Evolutionary conservation across 805 yeast genomes (phyloP).

Genomic region (Phaffomyces opuntiae): DNA sequence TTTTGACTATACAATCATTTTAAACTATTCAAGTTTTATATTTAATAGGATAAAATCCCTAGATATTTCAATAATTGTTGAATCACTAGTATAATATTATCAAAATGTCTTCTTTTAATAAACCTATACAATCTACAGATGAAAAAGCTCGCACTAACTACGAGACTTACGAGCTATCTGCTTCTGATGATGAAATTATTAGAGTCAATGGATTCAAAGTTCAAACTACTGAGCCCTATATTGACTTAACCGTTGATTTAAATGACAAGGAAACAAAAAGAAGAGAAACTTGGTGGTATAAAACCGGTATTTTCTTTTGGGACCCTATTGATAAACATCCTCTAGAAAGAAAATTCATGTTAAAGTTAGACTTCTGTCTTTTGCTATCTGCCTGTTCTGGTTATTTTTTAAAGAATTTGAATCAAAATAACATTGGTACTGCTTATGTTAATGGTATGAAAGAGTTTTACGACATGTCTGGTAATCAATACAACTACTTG

Average conservation of each 20-base stretch:
- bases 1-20: no score
- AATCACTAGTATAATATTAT: no score
- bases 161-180: not conserved
- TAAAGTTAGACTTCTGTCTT: conserved; percentile 31
- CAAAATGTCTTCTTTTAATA: no score
- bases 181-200: not conserved
- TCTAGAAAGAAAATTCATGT: conserved; percentile 26
- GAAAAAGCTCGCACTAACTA: not conserved
- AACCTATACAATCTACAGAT: no score
- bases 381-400: conserved; percentile 37
- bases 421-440: conserved; percentile 34
- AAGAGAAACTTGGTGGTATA: conserved; percentile 12
- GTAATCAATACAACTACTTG: conserved; percentile 38
- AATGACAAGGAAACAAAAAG: conserved; percentile 4
- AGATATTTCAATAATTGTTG: no score
- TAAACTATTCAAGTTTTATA: no score
- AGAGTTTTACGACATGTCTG: conserved; percentile 34
- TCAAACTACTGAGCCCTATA: conserved; percentile 7
- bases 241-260: conserved; percentile 6
- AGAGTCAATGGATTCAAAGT: conserved; percentile 8
- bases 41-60: no score
- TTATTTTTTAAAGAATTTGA: conserved; percentile 38
- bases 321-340: conserved; percentile 16
- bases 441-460: conserved; percentile 43
- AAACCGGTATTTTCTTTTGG: conserved; percentile 6